Evolutionary conservation across 257 asterid genomes (phyloP).

Genomic region (Petunia secreta): DNA sequence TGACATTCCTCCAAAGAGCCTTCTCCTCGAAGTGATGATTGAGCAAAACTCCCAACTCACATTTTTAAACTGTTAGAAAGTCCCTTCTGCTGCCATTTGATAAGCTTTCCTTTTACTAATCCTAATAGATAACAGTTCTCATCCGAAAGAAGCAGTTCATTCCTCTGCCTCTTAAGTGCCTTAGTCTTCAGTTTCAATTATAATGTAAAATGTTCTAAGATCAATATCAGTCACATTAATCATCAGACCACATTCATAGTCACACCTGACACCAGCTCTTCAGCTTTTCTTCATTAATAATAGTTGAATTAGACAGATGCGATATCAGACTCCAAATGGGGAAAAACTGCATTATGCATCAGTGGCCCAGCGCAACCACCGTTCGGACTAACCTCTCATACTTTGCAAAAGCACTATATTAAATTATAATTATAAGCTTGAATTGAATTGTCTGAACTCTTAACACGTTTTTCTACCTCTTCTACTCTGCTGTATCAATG

Average conservation of each 20-base stretch:
- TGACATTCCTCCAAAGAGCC: too few relatives aligned
- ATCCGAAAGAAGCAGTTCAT: neutral
- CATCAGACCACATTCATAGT: too few relatives aligned
- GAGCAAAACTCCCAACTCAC: neutral
- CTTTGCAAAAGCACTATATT: neutral
- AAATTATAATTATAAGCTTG: neutral
- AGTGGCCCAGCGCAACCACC: slow-evolving; percentile 1
- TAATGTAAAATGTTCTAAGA: too few relatives aligned
- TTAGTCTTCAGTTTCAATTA: neutral
- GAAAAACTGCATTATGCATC: neutral
- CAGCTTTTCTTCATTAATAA: too few relatives aligned
- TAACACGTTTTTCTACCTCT: neutral
- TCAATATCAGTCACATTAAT: too few relatives aligned
- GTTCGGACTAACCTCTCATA: neutral
- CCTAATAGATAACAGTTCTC: neutral
- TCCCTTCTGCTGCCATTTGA: neutral
- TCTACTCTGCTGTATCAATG: neutral
- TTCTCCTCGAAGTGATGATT: slow-evolving; percentile 1
- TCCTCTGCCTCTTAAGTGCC: neutral
- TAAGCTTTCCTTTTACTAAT: slow-evolving; percentile 11
- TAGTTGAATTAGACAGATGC: too few relatives aligned
- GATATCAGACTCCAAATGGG: too few relatives aligned
- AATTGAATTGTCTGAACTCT: neutral
- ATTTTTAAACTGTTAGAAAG: neutral
- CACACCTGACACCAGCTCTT: too few relatives aligned